phyloP scores from a whole-genome alignment of 495 filamentous ascomycete genomes.

The Lophiotrema nucula region DNA sequence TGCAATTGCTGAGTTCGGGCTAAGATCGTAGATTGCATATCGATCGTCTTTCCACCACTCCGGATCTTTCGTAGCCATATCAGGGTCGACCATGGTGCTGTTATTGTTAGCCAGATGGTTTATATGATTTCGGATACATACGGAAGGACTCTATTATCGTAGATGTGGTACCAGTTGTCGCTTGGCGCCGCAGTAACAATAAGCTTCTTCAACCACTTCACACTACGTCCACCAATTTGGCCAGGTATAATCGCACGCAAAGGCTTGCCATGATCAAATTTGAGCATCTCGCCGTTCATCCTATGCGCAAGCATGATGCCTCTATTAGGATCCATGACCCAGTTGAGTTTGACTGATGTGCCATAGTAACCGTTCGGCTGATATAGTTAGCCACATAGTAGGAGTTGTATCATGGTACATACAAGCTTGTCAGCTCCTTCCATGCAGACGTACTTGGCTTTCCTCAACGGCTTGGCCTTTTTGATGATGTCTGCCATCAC shows the following conservation, averaged over 20 bases:
- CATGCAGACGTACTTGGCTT: constrained; percentile 86
- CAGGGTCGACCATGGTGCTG: constrained; percentile 77
- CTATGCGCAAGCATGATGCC: constrained; percentile 88
- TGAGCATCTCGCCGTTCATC: constrained; percentile 86
- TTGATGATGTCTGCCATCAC: constrained; percentile 70
- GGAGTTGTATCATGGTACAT: constrained; percentile 23
- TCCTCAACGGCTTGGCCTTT: constrained; percentile 64
- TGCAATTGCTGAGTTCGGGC: constrained; percentile 78
- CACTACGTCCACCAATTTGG: constrained; percentile 90
- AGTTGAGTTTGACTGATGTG: constrained; percentile 83
- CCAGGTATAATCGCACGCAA: constrained; percentile 84
- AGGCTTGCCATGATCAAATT: constrained; percentile 86
- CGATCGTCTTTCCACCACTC: constrained; percentile 88
- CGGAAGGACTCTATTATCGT: constrained; percentile 89
- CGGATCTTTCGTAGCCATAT: constrained; percentile 70
- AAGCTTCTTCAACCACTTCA: constrained; percentile 90
- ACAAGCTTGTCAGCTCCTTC: constrained; percentile 85
- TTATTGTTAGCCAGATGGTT: constrained; percentile 7
- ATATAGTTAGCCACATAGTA: constrained; percentile 16
- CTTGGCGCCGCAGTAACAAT: constrained; percentile 76
- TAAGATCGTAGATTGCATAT: constrained; percentile 94
- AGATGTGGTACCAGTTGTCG: constrained; percentile 96
- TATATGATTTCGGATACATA: constrained; percentile 8
- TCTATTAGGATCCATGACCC: constrained; percentile 79
- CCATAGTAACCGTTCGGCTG: constrained; percentile 89